A percentile compares a stretch with the other conserved stretches of the same genome.
Conservation (phyloP, 176 grass and related monocot species). For the Triticum aestivum region IWGSC_CS_RefSeq_v2.1 NC_057807.1:384047732-384048231, state of each 20-base stretch:
- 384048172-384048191: too few relatives aligned
- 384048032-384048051: not conserved
- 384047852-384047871: not conserved
- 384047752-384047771: not conserved
- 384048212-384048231: too few relatives aligned
- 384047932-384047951: conserved; percentile 22
- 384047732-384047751: not conserved
- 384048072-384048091: not conserved
- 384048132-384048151: too few relatives aligned
- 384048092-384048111: not conserved
- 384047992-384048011: not conserved
- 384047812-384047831: not conserved
- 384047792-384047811: not conserved
- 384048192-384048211: too few relatives aligned
- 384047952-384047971: conserved; percentile 1
- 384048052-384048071: not conserved
- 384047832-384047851: not conserved
- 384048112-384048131: too few relatives aligned
- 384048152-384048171: too few relatives aligned
- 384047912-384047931: conserved; percentile 9
- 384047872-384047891: not conserved
- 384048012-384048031: not conserved
- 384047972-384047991: not conserved
- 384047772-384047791: not conserved
- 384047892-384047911: conserved; percentile 6